Evolutionary conservation across 2,329 filamentous ascomycete genomes (phyloP).

Genomic region (Neonectria ditissima): DNA sequence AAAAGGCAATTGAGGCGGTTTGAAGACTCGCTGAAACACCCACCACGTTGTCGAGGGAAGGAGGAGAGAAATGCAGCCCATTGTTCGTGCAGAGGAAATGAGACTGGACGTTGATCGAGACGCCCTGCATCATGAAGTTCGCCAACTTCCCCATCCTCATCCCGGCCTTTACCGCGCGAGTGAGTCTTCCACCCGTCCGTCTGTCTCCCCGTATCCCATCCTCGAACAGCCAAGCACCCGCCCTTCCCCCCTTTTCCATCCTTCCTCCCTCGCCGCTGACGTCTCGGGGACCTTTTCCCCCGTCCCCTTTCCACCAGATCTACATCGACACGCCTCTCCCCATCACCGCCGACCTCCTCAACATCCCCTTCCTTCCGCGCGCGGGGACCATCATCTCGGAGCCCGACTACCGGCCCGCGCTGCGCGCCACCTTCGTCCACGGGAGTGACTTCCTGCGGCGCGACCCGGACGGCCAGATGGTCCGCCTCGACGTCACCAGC

Average conservation of each 20-base stretch:
- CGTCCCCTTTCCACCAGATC: too few relatives aligned
- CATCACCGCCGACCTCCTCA: conserved; percentile 49
- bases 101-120: conserved; percentile 15
- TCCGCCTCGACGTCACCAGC: conserved; percentile 54
- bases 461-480: conserved; percentile 52
- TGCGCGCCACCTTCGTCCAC: conserved; percentile 54
- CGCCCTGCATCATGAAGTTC: conserved; percentile 44
- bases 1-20: neutral
- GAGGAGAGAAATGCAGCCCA: conserved; percentile 3
- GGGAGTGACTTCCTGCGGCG: conserved; percentile 55
- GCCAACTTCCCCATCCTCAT: conserved; percentile 52
- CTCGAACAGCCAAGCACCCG: conserved; percentile 1
- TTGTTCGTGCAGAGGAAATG: conserved; percentile 22
- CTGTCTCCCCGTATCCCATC: neutral
- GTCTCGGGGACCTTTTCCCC: neutral
- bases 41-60: conserved; percentile 28
- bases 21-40: neutral
- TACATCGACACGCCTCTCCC: conserved; percentile 49
- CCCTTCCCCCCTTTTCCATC: too few relatives aligned
- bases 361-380: conserved; percentile 49
- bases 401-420: conserved; percentile 48
- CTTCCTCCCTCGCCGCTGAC: conserved; percentile 6
- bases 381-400: conserved; percentile 52
- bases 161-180: conserved; percentile 53
- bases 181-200: conserved; percentile 37